A percentile compares a stretch with the other conserved stretches of the same genome.
Conservation (phyloP, 2,329 filamentous ascomycete genomes). For the Monosporascus sp. region DNA sequence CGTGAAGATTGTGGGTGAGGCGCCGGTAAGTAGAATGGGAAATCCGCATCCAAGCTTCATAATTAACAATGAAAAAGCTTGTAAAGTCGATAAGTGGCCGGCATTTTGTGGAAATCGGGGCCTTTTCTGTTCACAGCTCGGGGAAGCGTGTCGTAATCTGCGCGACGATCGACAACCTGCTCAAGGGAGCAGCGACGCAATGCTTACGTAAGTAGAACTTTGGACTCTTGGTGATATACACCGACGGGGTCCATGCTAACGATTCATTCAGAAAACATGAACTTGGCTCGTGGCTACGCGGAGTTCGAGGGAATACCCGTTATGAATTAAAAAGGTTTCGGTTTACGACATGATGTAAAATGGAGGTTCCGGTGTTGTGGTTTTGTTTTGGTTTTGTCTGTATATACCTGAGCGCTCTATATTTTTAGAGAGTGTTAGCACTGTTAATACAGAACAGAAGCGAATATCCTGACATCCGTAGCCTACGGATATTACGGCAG, state of each 20-base stretch:
- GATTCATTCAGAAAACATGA: neutral
- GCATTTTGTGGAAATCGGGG: slow-evolving; percentile 90
- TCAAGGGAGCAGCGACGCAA: slow-evolving; percentile 90
- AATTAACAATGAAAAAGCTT: too few species aligned
- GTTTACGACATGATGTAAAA: neutral
- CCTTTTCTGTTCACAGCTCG: slow-evolving; percentile 84
- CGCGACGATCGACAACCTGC: slow-evolving; percentile 86
- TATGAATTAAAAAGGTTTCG: neutral
- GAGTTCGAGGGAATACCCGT: neutral
- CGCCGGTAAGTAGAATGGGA: too few species aligned
- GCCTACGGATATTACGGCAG: too few species aligned
- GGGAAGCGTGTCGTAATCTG: slow-evolving; percentile 93
- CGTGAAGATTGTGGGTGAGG: slow-evolving; percentile 85
- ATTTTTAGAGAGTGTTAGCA: neutral
- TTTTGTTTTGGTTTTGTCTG: neutral
- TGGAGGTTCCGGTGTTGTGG: neutral
- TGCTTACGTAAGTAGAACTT: slow-evolving; percentile 69
- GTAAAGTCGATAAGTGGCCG: slow-evolving; percentile 81
- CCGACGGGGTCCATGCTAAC: neutral
- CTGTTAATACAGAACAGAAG: neutral
- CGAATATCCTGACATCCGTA: neutral
- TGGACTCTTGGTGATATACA: neutral
- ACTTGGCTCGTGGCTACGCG: neutral
- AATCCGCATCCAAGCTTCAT: too few species aligned
- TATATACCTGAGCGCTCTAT: neutral